Evolutionary conservation across 2,329 filamentous ascomycete genomes (phyloP).

Genomic region (Huntiella savannae): DNA sequence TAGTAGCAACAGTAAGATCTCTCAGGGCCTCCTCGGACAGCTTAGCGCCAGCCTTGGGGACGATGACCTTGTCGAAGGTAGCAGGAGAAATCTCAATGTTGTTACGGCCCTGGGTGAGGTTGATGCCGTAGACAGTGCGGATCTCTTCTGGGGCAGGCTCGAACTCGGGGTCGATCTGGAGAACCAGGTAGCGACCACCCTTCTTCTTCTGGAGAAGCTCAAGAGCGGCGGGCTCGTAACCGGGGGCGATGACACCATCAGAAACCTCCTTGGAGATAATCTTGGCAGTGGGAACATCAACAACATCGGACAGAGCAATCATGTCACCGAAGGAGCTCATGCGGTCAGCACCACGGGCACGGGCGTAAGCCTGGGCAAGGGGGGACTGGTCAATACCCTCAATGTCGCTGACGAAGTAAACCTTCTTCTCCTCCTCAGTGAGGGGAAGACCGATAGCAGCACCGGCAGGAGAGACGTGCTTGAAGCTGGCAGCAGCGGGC

Average conservation of each 20-base stretch:
- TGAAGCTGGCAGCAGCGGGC: slow-evolving; percentile 92
- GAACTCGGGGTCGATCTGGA: slow-evolving; percentile 84
- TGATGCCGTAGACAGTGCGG: slow-evolving; percentile 78
- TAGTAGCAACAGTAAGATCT: slow-evolving; percentile 86
- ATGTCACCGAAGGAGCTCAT: slow-evolving; percentile 98
- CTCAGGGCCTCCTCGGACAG: slow-evolving; percentile 68
- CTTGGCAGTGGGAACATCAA: slow-evolving; percentile 83
- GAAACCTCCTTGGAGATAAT: slow-evolving; percentile 98
- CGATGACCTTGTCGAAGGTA: slow-evolving; percentile 72
- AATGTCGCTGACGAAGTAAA: slow-evolving; percentile 97
- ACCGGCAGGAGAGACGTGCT: slow-evolving; percentile 93
- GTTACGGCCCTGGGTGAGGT: slow-evolving; percentile 78
- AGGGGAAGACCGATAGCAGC: slow-evolving; percentile 85
- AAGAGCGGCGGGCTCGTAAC: slow-evolving; percentile 67
- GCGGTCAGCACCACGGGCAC: slow-evolving; percentile 84
- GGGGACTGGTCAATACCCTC: slow-evolving; percentile 67
- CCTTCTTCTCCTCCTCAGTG: slow-evolving; percentile 74
- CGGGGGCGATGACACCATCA: slow-evolving; percentile 85
- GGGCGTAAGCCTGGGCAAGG: slow-evolving; percentile 86
- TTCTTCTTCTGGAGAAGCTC: slow-evolving; percentile 96
- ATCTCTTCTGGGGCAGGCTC: slow-evolving; percentile 63
- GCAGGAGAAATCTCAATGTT: slow-evolving; percentile 69
- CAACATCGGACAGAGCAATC: slow-evolving; percentile 77
- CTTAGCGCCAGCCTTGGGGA: slow-evolving; percentile 55
- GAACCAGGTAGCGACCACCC: slow-evolving; percentile 85